Evolutionary conservation across 2,329 filamentous ascomycete genomes (phyloP), one percentile per base, ranked within the genome.

Genomic region (Penicillium brevicompactum): DNA sequence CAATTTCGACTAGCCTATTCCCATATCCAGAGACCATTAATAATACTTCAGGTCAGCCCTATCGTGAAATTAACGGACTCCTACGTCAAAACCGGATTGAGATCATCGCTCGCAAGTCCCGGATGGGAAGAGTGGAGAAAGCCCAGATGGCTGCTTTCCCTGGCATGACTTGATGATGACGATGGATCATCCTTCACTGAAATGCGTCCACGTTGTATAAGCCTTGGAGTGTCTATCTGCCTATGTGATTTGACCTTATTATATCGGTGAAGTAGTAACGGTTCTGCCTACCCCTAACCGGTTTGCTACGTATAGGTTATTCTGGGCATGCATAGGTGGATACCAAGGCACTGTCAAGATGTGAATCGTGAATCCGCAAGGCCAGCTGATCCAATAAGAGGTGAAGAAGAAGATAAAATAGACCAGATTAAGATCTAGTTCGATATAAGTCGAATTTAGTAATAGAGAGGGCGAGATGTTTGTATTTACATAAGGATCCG

Each of bases 401-500:
- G n/a, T 4, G 10, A 4, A 34, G 13, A 34, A 34, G 31, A n/a
- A n/a, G 7, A n/a, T n/a, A 37, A 5, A n/a, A 37, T 27, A 8
- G 34, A 37, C 13, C 13, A 5, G 34, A 37, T 37, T 37, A 37
- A 37, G n/a, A n/a, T 37, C n/a, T 4, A 37, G n/a, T n/a, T n/a
- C n/a, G 34, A 37, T 37, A n/a, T n/a, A 37, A 5, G 13, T 37
- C 5, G 24, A 27, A 27, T 8, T 6, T 5, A 11, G 21, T 9
- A 42, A 16, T 42, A 42, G 8, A 27, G 8, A 27, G 5, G 8
- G 3, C 34, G 34, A 37, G 34, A 37, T n/a, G 34, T 37, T 37
- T 37, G 13, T 37, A 27, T 27, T 27, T 27, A 27, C 34, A 37
- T 27, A 37, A 38, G 21, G 47, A 55, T 56, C 55, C 57, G 55